phyloP scores from a whole-genome alignment of 805 yeast genomes.

The Candida khao-thaluensis region DNA sequence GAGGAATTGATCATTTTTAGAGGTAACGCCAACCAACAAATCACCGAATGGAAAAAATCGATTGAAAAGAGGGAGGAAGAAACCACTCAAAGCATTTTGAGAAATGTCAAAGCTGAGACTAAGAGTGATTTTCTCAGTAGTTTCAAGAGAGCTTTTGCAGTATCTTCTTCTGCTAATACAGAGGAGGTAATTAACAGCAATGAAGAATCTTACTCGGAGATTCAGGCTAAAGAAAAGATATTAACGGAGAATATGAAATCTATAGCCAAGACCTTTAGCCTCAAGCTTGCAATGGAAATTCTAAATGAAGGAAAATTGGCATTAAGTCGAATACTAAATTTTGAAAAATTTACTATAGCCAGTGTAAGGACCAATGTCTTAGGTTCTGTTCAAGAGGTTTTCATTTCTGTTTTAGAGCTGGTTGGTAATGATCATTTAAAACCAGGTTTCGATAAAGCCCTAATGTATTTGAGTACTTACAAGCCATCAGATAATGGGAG shows the following conservation, averaged over 20 bases:
- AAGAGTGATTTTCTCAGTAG: slow-evolving; percentile 61
- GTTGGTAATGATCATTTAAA: slow-evolving; percentile 75
- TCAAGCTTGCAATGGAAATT: slow-evolving; percentile 73
- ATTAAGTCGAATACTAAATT: slow-evolving; percentile 53
- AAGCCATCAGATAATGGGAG: slow-evolving; percentile 49
- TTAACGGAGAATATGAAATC: slow-evolving; percentile 72
- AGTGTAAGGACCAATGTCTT: slow-evolving; percentile 32
- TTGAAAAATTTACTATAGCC: slow-evolving; percentile 35
- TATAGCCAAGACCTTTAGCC: slow-evolving; percentile 72
- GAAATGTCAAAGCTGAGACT: slow-evolving; percentile 48
- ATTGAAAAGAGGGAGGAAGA: slow-evolving; percentile 47
- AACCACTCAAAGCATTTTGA: slow-evolving; percentile 47
- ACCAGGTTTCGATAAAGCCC: slow-evolving; percentile 81
- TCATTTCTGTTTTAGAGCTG: slow-evolving; percentile 59
- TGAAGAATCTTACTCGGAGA: slow-evolving; percentile 52
- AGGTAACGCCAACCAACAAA: slow-evolving; percentile 21
- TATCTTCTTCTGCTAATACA: slow-evolving; percentile 28
- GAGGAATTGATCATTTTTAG: slow-evolving; percentile 35
- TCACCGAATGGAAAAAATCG: slow-evolving; percentile 33
- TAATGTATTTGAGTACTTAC: slow-evolving; percentile 65
- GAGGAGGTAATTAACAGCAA: slow-evolving; percentile 18
- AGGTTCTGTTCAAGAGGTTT: slow-evolving; percentile 56
- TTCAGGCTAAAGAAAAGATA: slow-evolving; percentile 79
- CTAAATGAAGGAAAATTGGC: slow-evolving; percentile 67
- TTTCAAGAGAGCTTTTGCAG: slow-evolving; percentile 60